Conservation (phyloP, 2,329 filamentous ascomycete species). For the Diplodia sapinea region DNA sequence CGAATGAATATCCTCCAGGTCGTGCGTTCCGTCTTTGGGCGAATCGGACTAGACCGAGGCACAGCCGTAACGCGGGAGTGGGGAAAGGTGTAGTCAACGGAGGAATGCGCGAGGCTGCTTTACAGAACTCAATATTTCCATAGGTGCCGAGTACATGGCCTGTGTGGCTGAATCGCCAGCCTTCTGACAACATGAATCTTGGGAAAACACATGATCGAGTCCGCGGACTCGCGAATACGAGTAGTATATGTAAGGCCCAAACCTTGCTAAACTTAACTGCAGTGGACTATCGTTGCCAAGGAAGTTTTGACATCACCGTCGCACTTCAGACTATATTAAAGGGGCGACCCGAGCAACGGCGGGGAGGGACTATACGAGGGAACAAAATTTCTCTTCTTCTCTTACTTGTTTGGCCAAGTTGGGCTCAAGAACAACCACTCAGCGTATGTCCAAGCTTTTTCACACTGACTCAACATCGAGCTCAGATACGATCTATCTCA, state of each 20-base stretch:
- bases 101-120: not conserved
- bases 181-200: not conserved
- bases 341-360: not conserved
- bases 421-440: no score
- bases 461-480: no score
- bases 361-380: no score
- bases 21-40: conserved; percentile 5
- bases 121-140: not conserved
- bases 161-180: not conserved
- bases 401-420: no score
- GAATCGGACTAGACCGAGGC: not conserved
- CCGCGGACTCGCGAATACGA: not conserved
- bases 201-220: conserved; percentile 1
- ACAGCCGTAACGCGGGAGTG: not conserved
- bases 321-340: conserved; percentile 7
- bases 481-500: no score
- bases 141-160: not conserved
- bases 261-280: conserved; percentile 8
- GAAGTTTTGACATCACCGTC: conserved; percentile 6
- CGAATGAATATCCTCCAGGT: not conserved
- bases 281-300: conserved; percentile 5
- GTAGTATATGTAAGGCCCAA: not conserved
- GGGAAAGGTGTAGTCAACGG: not conserved
- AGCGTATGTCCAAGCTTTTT: no score
- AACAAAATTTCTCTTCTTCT: not conserved